Evolutionary conservation across 192 early-diverging fungal genomes (phyloP).

Genomic region (Backusella tuberculispora): DNA sequence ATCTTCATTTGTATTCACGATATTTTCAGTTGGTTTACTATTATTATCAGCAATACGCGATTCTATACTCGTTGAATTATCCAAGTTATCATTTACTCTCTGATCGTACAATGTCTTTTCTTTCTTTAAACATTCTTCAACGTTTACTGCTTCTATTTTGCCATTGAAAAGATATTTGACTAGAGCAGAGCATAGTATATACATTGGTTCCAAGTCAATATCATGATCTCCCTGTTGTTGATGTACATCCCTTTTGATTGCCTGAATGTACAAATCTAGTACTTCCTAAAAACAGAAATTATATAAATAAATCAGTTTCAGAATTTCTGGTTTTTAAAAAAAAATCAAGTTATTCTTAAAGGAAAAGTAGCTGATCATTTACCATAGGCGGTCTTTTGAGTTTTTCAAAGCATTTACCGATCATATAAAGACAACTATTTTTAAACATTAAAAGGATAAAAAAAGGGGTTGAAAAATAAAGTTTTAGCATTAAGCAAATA

Average conservation of each 20-base stretch:
- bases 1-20: background rate
- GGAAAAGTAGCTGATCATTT: background rate
- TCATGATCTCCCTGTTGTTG: slow-evolving; percentile 53
- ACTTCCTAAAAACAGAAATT: slow-evolving; percentile 36
- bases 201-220: slow-evolving; percentile 62
- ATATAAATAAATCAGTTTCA: slow-evolving; percentile 10
- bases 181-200: slow-evolving; percentile 60
- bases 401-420: slow-evolving; percentile 58
- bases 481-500: slow-evolving; percentile 12
- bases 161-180: slow-evolving; percentile 52
- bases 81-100: background rate
- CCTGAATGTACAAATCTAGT: slow-evolving; percentile 43
- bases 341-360: background rate
- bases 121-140: background rate
- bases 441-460: background rate
- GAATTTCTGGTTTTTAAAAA: background rate
- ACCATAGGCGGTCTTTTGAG: slow-evolving; percentile 46
- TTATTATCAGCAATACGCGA: background rate
- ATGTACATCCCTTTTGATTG: slow-evolving; percentile 40
- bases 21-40: background rate
- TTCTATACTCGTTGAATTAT: background rate
- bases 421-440: slow-evolving; percentile 37
- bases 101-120: slow-evolving; percentile 1
- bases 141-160: slow-evolving; percentile 45
- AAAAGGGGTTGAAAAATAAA: slow-evolving; percentile 6